A percentile compares a stretch with the other conserved stretches of the same genome.
phyloP scores from a whole-genome alignment of 2,329 filamentous ascomycete genomes.

The Colletotrichum tofieldiae region DNA sequence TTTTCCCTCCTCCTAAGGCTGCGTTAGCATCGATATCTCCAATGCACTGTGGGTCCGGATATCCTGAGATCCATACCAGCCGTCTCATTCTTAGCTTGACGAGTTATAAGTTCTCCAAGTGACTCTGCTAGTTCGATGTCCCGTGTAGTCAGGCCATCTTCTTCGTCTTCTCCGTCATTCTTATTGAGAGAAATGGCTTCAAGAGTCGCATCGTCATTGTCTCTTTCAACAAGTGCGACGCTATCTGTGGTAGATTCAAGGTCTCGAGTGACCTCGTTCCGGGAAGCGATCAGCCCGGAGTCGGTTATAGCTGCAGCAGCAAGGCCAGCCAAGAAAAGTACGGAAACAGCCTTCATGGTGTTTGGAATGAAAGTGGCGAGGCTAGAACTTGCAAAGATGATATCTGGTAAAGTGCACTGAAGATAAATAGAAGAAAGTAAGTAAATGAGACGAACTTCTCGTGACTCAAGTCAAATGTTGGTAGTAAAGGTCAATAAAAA shows the following conservation, averaged over 20 bases:
- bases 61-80: conserved; percentile 1
- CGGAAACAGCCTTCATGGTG: conserved; percentile 32
- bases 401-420: not conserved
- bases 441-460: not conserved
- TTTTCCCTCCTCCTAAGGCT: conserved; percentile 11
- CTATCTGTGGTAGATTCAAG: not conserved
- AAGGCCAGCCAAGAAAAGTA: conserved; percentile 29
- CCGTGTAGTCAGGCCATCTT: conserved; percentile 5
- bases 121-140: not conserved
- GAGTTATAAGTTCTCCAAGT: not conserved
- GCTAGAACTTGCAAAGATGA: not conserved
- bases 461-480: not conserved
- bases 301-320: conserved; percentile 30
- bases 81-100: conserved; percentile 7
- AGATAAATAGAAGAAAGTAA: not conserved
- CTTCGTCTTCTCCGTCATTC: conserved; percentile 3
- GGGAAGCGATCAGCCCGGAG: conserved; percentile 11
- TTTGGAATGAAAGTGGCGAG: too few relatives aligned
- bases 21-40: not conserved
- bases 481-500: not conserved
- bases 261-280: conserved; percentile 5
- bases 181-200: not conserved
- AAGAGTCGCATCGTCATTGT: conserved; percentile 8
- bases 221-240: not conserved
- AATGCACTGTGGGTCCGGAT: not conserved